phyloP scores from a whole-genome alignment of 352 stramenopile species.

The Phytophthora aleatoria region DNA sequence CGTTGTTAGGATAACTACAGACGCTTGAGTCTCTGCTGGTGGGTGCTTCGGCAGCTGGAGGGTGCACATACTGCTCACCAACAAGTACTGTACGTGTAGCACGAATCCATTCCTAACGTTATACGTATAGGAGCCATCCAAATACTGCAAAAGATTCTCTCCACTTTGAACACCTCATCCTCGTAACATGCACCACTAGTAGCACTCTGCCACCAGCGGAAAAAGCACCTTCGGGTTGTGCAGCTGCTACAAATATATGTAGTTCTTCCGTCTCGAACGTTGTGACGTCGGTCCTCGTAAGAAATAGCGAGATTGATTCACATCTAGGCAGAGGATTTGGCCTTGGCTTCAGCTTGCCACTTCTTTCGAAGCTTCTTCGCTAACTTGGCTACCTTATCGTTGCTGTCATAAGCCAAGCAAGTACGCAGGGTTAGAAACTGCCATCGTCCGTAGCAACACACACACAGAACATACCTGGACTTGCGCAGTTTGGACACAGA shows the following conservation, averaged over 20 bases:
- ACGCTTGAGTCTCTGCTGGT: background rate
- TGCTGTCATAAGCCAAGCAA: constrained; percentile 44
- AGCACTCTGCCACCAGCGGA: constrained; percentile 4
- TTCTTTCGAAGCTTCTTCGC: constrained; percentile 76
- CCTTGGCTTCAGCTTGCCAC: constrained; percentile 69
- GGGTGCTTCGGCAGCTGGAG: no score
- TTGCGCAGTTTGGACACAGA: constrained; percentile 80
- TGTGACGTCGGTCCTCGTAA: constrained; percentile 2
- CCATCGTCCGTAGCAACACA: background rate
- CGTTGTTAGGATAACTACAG: background rate
- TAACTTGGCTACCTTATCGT: constrained; percentile 61
- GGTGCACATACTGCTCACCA: no score
- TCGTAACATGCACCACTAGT: constrained; percentile 16
- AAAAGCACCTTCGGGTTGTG: background rate
- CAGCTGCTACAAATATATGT: constrained; percentile 2
- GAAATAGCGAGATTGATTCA: constrained; percentile 7
- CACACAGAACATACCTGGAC: constrained; percentile 45
- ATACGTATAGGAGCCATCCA: no score
- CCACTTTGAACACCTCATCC: constrained; percentile 11
- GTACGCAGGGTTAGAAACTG: constrained; percentile 1
- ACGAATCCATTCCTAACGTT: no score
- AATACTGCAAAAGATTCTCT: background rate
- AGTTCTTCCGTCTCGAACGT: constrained; percentile 16
- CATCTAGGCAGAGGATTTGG: constrained; percentile 16
- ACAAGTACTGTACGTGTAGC: no score